Conservation (phyloP, 106 monocot genomes). For the Dendrobium nobile region DNA sequence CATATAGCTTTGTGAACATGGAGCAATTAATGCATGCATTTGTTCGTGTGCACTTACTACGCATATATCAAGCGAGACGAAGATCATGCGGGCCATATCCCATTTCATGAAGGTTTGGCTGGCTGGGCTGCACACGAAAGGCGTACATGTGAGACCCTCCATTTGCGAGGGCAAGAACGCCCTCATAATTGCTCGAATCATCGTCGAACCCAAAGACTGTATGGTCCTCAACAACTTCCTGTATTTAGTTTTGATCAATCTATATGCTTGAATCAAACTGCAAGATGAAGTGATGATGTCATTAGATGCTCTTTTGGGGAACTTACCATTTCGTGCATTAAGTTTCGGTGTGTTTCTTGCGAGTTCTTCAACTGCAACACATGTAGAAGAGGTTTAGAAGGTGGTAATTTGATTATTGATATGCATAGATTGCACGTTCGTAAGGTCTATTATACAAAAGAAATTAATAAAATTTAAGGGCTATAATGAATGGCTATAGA, state of each 20-base stretch:
- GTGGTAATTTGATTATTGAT: no score
- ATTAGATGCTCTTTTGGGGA: not conserved
- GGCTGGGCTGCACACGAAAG: constrained; percentile 62
- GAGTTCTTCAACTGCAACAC: constrained; percentile 56
- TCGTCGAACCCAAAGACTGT: constrained; percentile 24
- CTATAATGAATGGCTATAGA: no score
- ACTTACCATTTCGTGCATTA: constrained; percentile 48
- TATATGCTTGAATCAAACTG: not conserved
- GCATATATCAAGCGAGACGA: constrained; percentile 43
- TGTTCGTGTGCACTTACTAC: not conserved
- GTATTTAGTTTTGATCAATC: not conserved
- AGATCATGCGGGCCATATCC: constrained; percentile 62
- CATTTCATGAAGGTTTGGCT: constrained; percentile 71
- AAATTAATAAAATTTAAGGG: no score
- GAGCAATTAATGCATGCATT: no score
- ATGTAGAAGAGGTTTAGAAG: not conserved
- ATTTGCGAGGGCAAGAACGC: constrained; percentile 30
- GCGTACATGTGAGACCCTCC: constrained; percentile 42
- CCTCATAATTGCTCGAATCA: constrained; percentile 31
- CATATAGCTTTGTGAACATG: no score
- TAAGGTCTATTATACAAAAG: no score
- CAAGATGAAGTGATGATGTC: no score
- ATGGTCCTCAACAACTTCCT: constrained; percentile 41
- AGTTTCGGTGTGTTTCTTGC: constrained; percentile 38
- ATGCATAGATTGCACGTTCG: not conserved